Evolutionary conservation across 2,329 filamentous ascomycete species (phyloP), one percentile per base, ranked within the genome.

Genomic region (Fusarium dimerum): DNA sequence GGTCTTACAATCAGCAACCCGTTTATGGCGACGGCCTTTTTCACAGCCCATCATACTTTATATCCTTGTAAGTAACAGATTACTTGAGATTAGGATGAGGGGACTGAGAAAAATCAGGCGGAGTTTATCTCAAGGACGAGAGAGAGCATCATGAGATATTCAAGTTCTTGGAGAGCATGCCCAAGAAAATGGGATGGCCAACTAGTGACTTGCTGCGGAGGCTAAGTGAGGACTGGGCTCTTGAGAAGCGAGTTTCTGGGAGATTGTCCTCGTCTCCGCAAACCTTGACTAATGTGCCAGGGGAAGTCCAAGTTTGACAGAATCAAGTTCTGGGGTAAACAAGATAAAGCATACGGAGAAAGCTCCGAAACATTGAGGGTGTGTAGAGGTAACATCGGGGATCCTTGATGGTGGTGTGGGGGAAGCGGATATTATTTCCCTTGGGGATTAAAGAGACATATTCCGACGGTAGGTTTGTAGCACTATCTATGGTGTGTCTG

Each of bases 1-100:
- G 64, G 66, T 1, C 55, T 68, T 2, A 57, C 65, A 5, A 60
- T 68, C 12, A 67, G 65, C 44, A 66, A 68, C 13, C 52, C 59
- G 2, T 49, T 52, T 2, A 57, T 61, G 9, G 57, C 63, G 4
- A 66, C 62, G 1, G 59, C 61, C 12, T 55, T 52, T 5, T 66
- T 68, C 15, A 66, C 64, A 6, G 64, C 66, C 8, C 59, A 64
- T 34, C 65, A 68, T 46, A 52, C 61, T 2, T 47, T 66, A 2
- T 59, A 64, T 17, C 57, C 62, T 17, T 66, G 64, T 66, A 55
- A 55, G 62, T 48, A 6, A 8, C 41, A 29, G 17, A 40, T 10
- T 20, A 15, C 16, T 11, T 17, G 30, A 1, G 5, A 36, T 5
- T 26, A 15, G 2, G 10, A 8, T 12, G 16, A n/a, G n/a, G n/a